Evolutionary conservation across 1,284 basidiomycete genomes (phyloP).

Genomic region (Lentinus polychrous): DNA sequence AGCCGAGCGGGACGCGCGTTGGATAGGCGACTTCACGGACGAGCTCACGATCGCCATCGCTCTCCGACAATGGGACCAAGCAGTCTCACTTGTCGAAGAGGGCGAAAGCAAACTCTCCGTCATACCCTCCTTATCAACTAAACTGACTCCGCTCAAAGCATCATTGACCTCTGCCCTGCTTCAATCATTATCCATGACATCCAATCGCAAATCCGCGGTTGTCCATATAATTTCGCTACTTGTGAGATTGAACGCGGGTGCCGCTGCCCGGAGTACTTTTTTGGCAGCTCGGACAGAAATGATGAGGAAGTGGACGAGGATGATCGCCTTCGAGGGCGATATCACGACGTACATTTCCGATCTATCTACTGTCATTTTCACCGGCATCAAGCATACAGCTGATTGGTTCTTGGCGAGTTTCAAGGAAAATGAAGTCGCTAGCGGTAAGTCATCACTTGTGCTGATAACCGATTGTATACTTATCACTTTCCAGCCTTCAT

Average conservation of each 20-base stretch:
- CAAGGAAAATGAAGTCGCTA: slow-evolving; percentile 90
- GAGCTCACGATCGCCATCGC: slow-evolving; percentile 90
- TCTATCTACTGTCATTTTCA: slow-evolving; percentile 80
- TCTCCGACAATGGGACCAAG: slow-evolving; percentile 83
- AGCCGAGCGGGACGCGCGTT: slow-evolving; percentile 71
- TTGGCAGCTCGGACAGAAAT: slow-evolving; percentile 74
- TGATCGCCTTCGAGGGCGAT: slow-evolving; percentile 90
- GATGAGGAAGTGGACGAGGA: slow-evolving; percentile 70
- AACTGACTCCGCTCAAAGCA: slow-evolving; percentile 62
- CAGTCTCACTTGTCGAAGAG: slow-evolving; percentile 78
- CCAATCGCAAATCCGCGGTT: slow-evolving; percentile 74
- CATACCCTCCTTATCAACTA: slow-evolving; percentile 46
- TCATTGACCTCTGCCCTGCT: slow-evolving; percentile 72
- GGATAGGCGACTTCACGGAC: slow-evolving; percentile 88
- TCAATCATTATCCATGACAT: slow-evolving; percentile 65
- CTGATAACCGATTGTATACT: neutral
- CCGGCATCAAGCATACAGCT: slow-evolving; percentile 88
- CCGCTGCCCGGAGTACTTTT: slow-evolving; percentile 81
- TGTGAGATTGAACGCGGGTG: slow-evolving; percentile 67
- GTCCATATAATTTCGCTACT: slow-evolving; percentile 71
- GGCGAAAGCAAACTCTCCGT: slow-evolving; percentile 52
- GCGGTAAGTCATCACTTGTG: slow-evolving; percentile 49
- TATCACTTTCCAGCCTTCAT: slow-evolving; percentile 64
- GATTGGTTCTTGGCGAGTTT: slow-evolving; percentile 98
- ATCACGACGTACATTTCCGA: slow-evolving; percentile 78